phyloP scores from a whole-genome alignment of 805 yeast genomes.

The Limtongia smithiae region DNA sequence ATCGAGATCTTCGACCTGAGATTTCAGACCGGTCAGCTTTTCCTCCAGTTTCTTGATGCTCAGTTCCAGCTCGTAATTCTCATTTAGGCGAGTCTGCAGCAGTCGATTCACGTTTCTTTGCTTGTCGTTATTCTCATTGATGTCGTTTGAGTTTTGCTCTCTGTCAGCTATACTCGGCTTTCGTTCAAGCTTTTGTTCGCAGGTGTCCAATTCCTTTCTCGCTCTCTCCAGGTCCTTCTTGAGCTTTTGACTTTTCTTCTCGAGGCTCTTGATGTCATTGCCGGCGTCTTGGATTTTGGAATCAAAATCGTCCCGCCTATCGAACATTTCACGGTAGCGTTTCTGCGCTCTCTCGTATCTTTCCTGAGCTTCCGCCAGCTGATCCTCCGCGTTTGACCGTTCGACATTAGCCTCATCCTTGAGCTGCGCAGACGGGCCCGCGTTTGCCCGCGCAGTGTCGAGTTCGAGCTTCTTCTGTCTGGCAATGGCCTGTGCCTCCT shows the following conservation, averaged over 20 bases:
- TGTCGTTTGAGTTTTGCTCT: too few relatives aligned
- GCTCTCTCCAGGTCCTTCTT: slow-evolving; percentile 6
- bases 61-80: not conserved
- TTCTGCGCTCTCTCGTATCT: slow-evolving; percentile 37
- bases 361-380: slow-evolving; percentile 34
- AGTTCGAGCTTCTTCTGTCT: slow-evolving; percentile 13
- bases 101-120: too few relatives aligned
- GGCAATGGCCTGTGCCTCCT: slow-evolving; percentile 36
- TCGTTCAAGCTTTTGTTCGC: not conserved
- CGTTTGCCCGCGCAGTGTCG: slow-evolving; percentile 2
- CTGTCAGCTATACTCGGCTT: too few relatives aligned
- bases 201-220: not conserved
- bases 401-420: slow-evolving; percentile 35
- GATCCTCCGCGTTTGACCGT: slow-evolving; percentile 38
- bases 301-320: slow-evolving; percentile 1
- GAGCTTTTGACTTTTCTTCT: not conserved
- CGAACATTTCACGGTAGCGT: not conserved
- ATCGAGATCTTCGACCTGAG: not conserved
- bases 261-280: slow-evolving; percentile 41
- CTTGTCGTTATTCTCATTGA: too few relatives aligned
- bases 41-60: not conserved
- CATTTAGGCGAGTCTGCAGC: not conserved
- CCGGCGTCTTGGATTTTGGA: not conserved
- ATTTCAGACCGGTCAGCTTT: not conserved
- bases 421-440: slow-evolving; percentile 37